A percentile compares a stretch with the other conserved stretches of the same genome.
Conservation (phyloP, 2,329 filamentous ascomycete genomes). For the Penicillium sp. region DNA sequence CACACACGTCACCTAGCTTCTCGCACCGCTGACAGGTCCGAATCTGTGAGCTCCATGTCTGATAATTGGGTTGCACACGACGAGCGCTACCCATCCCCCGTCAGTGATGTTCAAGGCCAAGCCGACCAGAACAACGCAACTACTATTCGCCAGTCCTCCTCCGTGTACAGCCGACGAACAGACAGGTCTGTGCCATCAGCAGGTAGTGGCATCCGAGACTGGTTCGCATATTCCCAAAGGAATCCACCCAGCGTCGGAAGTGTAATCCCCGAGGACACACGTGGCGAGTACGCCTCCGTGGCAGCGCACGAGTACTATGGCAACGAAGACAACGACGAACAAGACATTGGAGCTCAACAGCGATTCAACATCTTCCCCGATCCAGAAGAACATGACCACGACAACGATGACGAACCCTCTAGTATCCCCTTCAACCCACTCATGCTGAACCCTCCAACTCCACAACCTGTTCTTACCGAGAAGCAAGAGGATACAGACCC, state of each 20-base stretch:
- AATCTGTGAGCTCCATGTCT: slow-evolving; percentile 39
- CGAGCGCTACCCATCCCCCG: slow-evolving; percentile 26
- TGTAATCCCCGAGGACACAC: slow-evolving; percentile 34
- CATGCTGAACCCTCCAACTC: slow-evolving; percentile 49
- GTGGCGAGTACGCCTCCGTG: slow-evolving; percentile 40
- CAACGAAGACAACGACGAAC: slow-evolving; percentile 33
- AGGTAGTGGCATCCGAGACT: slow-evolving; percentile 33
- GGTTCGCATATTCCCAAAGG: slow-evolving; percentile 34
- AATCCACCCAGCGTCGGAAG: slow-evolving; percentile 29
- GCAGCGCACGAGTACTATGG: slow-evolving; percentile 36
- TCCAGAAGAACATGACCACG: slow-evolving; percentile 30
- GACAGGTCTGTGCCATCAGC: slow-evolving; percentile 26
- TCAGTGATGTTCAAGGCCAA: slow-evolving; percentile 28
- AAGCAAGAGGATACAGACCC: slow-evolving; percentile 25
- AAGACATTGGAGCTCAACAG: slow-evolving; percentile 39
- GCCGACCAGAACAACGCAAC: slow-evolving; percentile 17
- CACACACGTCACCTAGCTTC: slow-evolving; percentile 32
- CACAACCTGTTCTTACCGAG: slow-evolving; percentile 31
- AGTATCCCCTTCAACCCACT: slow-evolving; percentile 42
- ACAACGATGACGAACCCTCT: slow-evolving; percentile 21
- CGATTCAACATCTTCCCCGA: slow-evolving; percentile 37
- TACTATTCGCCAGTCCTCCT: slow-evolving; percentile 33
- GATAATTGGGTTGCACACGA: slow-evolving; percentile 46
- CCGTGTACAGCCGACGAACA: slow-evolving; percentile 33
- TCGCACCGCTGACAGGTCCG: slow-evolving; percentile 29